A percentile compares a stretch with the other conserved stretches of the same genome.
Evolutionary conservation across 2,329 filamentous ascomycete genomes (phyloP).

Genomic region (Nemania abortiva): DNA sequence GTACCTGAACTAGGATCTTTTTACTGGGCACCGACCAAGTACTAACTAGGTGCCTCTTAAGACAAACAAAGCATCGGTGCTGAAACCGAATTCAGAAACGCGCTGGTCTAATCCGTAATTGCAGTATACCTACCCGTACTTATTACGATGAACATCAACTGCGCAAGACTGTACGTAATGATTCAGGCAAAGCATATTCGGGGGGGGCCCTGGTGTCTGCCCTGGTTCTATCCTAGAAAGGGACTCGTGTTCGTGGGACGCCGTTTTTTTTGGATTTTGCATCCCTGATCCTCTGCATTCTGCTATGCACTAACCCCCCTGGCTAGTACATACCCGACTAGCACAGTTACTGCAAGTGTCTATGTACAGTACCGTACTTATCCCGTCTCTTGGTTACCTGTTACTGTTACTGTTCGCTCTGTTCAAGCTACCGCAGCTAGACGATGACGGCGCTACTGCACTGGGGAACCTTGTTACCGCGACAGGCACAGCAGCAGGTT

Average conservation of each 20-base stretch:
- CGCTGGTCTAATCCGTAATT: constrained; percentile 26
- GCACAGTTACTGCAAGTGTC: constrained; percentile 10
- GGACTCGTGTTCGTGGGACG: constrained; percentile 31
- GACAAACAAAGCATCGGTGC: neutral
- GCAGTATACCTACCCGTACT: constrained; percentile 18
- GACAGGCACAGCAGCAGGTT: neutral
- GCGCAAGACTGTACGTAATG: constrained; percentile 20
- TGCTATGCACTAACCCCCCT: constrained; percentile 12
- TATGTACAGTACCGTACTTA: neutral
- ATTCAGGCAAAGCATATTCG: constrained; percentile 22
- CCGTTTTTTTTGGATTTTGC: constrained; percentile 22
- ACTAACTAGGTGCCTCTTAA: neutral
- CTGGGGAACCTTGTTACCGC: neutral
- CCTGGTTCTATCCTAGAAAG: constrained; percentile 13
- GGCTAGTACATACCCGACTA: constrained; percentile 6
- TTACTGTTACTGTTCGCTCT: constrained; percentile 6
- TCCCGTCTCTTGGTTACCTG: constrained; percentile 10
- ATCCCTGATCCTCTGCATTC: constrained; percentile 5
- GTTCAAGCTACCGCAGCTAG: neutral
- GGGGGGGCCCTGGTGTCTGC: neutral
- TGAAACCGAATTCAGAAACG: neutral
- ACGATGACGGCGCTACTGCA: neutral
- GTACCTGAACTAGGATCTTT: too few species aligned
- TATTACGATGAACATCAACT: constrained; percentile 32
- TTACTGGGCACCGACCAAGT: too few species aligned